Base-by-base conservation (phyloP, 2,329 filamentous ascomycete genomes). In the Colletotrichum agaves region DNA sequence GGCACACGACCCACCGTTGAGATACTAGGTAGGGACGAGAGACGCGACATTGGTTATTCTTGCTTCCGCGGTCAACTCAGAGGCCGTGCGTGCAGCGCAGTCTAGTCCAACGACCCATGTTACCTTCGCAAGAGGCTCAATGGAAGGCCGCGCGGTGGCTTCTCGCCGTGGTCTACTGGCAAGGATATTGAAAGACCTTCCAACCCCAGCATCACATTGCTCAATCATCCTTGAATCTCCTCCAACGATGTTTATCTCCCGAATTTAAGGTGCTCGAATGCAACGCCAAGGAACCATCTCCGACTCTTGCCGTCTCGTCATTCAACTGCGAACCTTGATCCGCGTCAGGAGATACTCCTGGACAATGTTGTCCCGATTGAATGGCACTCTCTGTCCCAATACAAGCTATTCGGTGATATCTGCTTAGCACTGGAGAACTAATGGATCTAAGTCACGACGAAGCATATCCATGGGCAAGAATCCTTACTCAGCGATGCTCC, bases 291-390 rank as follows among this genome's bases (percentile, higher is more conserved):
- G 52, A 60, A 59, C 19, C 53, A 50, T 62, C 15, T 59, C 41
- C 33, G 21, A 43, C 15, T 39, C n/a, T 35, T 49, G 15, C 23
- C 39, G 61, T 67, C 61, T 64, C 64, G 61, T 64, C 64, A 67
- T 60, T 63, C 50, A 19, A 31, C 31, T 35, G 39, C 39, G 41
- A 31, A 46, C 21, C 21, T 33, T 64, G 61, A 60, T 67, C 46
- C 39, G 53, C 46, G 21, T 53, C 61, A 43, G 53, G 53, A 60
- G 19, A 49, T 35, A 10, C 19, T 43, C 15, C 53, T 64, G 27
- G 27, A 27, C 5, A 27, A 27, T 8, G 27, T 27, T 27, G 27
- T 8, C 17, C 47, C 13, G 21, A 43, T 4, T 56, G 37, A 19
- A 27, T 56, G 6, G 49, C 15, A 35, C 31, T 31, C 49, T 53